A percentile compares a stretch with the other conserved stretches of the same genome.
Evolutionary conservation across 2,329 filamentous ascomycete genomes (phyloP).

Genomic region (Magnaporthiopsis incrustans): DNA sequence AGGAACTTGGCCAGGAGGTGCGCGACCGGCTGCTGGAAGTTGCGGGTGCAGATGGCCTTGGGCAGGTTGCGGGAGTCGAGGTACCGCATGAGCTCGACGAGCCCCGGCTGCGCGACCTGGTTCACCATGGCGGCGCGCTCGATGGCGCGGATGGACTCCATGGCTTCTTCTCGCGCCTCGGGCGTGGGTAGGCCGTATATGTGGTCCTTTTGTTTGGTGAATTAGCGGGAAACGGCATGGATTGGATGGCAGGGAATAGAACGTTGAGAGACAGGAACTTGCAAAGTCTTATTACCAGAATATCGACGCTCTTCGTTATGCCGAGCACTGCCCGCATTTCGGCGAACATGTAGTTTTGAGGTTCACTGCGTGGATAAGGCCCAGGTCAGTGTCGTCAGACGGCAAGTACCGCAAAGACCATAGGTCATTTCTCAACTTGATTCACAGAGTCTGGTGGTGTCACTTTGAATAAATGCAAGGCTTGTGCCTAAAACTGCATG

Average conservation of each 20-base stretch:
- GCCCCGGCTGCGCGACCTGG: conserved; percentile 76
- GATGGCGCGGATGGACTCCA: conserved; percentile 67
- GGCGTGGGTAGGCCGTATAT: conserved; percentile 63
- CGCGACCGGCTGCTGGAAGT: conserved; percentile 74
- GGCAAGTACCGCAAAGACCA: background rate
- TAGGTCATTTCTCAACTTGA: background rate
- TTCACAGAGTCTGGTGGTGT: background rate
- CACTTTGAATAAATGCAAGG: background rate
- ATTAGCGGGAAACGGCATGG: background rate
- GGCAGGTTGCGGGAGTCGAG: conserved; percentile 58
- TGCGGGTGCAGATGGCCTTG: conserved; percentile 88
- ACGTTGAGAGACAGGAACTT: no score
- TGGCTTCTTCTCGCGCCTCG: conserved; percentile 52
- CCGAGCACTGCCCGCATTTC: conserved; percentile 72
- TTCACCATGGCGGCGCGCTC: conserved; percentile 72
- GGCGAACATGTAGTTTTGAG: conserved; percentile 91
- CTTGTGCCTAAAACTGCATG: background rate
- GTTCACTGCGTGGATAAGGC: conserved; percentile 47
- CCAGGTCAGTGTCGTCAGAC: background rate
- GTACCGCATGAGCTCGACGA: conserved; percentile 72
- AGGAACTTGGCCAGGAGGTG: conserved; percentile 73
- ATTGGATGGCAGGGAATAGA: background rate
- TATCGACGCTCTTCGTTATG: conserved; percentile 69
- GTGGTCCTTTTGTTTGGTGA: conserved; percentile 44
- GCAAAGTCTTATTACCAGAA: conserved; percentile 41